A percentile compares a stretch with the other conserved stretches of the same genome.
phyloP scores from a whole-genome alignment of 208 protist species.

The Wallacemonas sp. region DNA sequence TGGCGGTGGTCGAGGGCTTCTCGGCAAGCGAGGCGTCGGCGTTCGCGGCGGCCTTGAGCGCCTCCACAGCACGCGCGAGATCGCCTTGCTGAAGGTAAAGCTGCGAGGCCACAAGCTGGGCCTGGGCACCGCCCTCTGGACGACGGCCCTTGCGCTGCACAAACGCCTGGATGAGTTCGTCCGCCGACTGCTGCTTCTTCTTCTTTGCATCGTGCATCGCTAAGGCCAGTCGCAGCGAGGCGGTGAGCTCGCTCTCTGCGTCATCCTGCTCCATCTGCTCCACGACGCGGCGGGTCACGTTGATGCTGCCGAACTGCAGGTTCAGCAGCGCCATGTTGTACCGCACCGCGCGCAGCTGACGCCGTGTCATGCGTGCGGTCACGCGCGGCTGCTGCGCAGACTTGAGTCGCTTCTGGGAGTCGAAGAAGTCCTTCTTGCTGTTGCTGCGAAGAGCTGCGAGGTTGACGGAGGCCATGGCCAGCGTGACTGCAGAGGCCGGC shows the following conservation, averaged over 20 bases:
- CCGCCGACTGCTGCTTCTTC: constrained; percentile 33
- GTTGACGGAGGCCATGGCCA: constrained; percentile 71
- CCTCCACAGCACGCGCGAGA: constrained; percentile 40
- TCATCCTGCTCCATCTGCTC: constrained; percentile 64
- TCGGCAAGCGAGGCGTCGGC: constrained; percentile 23
- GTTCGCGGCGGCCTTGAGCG: constrained; percentile 31
- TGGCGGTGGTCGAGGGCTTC: constrained; percentile 48
- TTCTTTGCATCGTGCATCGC: constrained; percentile 53
- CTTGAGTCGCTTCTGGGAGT: constrained; percentile 67
- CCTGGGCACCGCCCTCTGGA: constrained; percentile 4
- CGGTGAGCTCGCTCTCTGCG: constrained; percentile 60
- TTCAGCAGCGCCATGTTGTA: constrained; percentile 87
- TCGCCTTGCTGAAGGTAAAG: constrained; percentile 78
- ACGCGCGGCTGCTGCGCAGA: constrained; percentile 59
- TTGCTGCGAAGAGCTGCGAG: constrained; percentile 54
- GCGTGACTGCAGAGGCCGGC: constrained; percentile 55
- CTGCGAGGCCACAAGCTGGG: constrained; percentile 63
- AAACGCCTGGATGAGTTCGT: constrained; percentile 22
- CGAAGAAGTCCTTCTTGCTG: constrained; percentile 62
- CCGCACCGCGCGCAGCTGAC: constrained; percentile 65
- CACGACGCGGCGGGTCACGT: constrained; percentile 48
- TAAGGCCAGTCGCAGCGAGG: constrained; percentile 63
- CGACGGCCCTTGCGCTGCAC: constrained; percentile 19
- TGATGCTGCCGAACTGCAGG: constrained; percentile 54
- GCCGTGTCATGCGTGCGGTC: constrained; percentile 47